Percentiles rank a stretch among this genome's conserved stretches.
Conservation (phyloP, 169 alveolate species). For the Cryptosporidium ryanae region DNA sequence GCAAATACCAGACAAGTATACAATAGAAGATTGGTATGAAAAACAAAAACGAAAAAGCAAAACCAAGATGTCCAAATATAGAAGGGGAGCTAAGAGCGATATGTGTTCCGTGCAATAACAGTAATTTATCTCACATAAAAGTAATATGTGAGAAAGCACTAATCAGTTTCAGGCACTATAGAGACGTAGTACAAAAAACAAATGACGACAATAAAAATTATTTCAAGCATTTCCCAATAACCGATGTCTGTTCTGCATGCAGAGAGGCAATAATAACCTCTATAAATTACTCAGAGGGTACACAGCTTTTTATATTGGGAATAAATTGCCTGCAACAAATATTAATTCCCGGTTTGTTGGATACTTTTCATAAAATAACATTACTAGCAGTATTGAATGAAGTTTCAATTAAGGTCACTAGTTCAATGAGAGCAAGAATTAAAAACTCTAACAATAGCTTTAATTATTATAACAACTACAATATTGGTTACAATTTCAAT, state of each 20-base stretch:
- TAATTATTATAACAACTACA: background rate
- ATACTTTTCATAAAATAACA: conserved; percentile 62
- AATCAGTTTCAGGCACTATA: conserved; percentile 56
- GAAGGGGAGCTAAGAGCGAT: conserved; percentile 72
- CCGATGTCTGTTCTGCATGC: conserved; percentile 65
- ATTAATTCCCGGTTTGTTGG: conserved; percentile 60
- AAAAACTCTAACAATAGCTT: background rate
- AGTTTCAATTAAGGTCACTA: conserved; percentile 30
- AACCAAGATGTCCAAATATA: conserved; percentile 62
- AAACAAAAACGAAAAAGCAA: background rate
- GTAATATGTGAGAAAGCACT: conserved; percentile 67
- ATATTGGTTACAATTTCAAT: background rate
- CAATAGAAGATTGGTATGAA: background rate
- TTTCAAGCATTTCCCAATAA: conserved; percentile 27
- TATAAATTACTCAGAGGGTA: conserved; percentile 11
- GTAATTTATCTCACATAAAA: conserved; percentile 38
- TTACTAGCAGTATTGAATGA: conserved; percentile 59
- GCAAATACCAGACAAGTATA: no score
- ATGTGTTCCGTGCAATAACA: conserved; percentile 43
- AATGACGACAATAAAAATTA: background rate
- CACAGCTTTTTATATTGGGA: conserved; percentile 36
- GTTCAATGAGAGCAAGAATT: background rate
- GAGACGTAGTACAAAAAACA: conserved; percentile 34
- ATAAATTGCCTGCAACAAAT: conserved; percentile 65
- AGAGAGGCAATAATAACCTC: conserved; percentile 69